Conservation (phyloP, 2,329 filamentous ascomycete species). For the Pseudovirgaria hyperparasitica region DNA sequence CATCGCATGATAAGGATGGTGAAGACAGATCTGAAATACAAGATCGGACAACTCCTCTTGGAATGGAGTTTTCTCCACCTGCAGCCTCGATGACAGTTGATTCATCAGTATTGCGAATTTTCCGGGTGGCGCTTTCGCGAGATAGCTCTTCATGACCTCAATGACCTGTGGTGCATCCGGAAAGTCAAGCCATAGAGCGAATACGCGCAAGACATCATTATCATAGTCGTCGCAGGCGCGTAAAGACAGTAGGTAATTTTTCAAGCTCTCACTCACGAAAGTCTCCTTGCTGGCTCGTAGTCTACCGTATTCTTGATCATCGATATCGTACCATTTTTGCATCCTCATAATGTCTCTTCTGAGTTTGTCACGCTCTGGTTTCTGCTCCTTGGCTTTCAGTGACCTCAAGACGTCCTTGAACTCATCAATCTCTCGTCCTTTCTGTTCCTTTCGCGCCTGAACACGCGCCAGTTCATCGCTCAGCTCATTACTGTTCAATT, state of each 20-base stretch:
- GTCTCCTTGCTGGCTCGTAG: conserved; percentile 64
- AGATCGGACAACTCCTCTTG: conserved; percentile 63
- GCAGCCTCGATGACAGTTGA: conserved; percentile 84
- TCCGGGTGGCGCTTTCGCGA: conserved; percentile 66
- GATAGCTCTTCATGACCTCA: conserved; percentile 55
- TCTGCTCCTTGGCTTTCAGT: conserved; percentile 31
- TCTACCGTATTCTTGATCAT: conserved; percentile 73
- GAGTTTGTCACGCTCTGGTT: conserved; percentile 33
- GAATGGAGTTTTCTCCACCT: conserved; percentile 57
- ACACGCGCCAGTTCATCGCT: conserved; percentile 75
- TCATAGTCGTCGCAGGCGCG: conserved; percentile 78
- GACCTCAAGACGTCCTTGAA: conserved; percentile 48
- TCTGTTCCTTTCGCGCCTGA: conserved; percentile 65
- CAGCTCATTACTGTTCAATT: conserved; percentile 75
- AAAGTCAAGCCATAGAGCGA: conserved; percentile 85
- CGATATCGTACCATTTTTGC: conserved; percentile 81
- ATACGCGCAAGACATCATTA: conserved; percentile 82
- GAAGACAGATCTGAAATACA: conserved; percentile 71
- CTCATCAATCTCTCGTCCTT: conserved; percentile 66
- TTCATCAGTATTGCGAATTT: conserved; percentile 94
- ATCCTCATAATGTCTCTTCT: conserved; percentile 55
- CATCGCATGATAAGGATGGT: conserved; percentile 95
- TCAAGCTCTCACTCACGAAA: conserved; percentile 76
- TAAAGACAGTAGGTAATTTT: conserved; percentile 84
- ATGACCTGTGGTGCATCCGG: conserved; percentile 68